Evolutionary conservation across 176 grass and related monocot genomes (phyloP).

Genomic region (Raddia guianensis): DNA sequence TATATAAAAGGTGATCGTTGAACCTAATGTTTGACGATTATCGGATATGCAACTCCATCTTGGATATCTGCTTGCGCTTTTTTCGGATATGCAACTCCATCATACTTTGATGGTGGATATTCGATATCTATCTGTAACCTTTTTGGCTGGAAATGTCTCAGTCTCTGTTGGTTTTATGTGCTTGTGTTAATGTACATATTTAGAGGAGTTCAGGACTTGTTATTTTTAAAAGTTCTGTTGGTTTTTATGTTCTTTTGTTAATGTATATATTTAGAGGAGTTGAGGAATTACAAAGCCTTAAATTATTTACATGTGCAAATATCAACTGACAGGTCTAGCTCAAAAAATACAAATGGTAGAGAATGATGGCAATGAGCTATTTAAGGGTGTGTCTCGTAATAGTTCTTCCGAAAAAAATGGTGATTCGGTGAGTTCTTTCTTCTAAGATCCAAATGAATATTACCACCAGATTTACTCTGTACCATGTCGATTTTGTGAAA

Average conservation of each 20-base stretch:
- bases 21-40: background rate
- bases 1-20: background rate
- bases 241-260: constrained; percentile 7
- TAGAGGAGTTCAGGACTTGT: too few species aligned
- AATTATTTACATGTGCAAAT: background rate
- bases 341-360: constrained; percentile 44
- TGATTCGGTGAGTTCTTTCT: constrained; percentile 40
- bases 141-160: background rate
- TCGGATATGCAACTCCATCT: too few species aligned
- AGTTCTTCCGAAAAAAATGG: background rate
- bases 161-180: too few species aligned
- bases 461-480: background rate
- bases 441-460: constrained; percentile 14
- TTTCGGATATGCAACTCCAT: background rate
- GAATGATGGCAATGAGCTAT: constrained; percentile 29
- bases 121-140: background rate
- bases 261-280: background rate
- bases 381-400: constrained; percentile 26
- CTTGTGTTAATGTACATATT: too few species aligned
- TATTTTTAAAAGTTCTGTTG: background rate
- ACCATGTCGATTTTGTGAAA: constrained; percentile 14
- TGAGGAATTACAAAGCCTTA: background rate
- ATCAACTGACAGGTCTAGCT: constrained; percentile 21
- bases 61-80: background rate
- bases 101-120: background rate